Evolutionary conservation across 2,329 filamentous ascomycete genomes (phyloP), one percentile per base, ranked within the genome.

Genomic region (Botrytis paeoniae): DNA sequence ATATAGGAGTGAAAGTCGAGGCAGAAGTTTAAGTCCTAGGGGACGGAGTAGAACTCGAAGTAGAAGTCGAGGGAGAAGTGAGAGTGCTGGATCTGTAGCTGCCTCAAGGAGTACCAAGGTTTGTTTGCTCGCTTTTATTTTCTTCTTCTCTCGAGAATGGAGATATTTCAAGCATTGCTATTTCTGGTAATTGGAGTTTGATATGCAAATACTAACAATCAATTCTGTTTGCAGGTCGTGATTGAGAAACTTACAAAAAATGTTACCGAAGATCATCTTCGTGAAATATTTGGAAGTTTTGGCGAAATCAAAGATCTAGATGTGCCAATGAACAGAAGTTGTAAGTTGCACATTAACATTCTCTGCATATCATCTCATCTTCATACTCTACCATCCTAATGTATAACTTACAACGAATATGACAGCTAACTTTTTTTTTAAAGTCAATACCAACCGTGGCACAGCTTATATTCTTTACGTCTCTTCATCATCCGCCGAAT

Each of bases 171-270:
- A 51, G 12, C 22, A 37, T 10, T 66, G 70, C 73, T 64, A 10
- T 25, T 10, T 1, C 35, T 18, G 76, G 60, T 35, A 57, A 9
- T 8, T 20, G 2, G 71, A 61, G 51, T 74, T 79, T 29, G 74
- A 80, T 48, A 43, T 35, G 39, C 59, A 18, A 78, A 98, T 69
- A 32, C 39, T 70, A n/a, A 70, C 7, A 41, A 14, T 35, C 16
- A 32, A 45, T 43, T 63, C 6, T n/a, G 32, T 22, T 51, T 29
- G 7, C 43, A 73, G 93, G 95, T 99, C 81, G 94, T 99, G 29
- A 92, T 99, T 64, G 96, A 99, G 83, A 95, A 97, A 75, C 86
- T 99, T 80, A 97, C 95, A 6, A 97, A 97, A 82, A 98, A 97
- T 80, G 92, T 99, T 78, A 97, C 93, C 73, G 93, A 95, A 81